Percentiles rank a stretch among this genome's conserved stretches.
phyloP scores from a whole-genome alignment of 75 land plant genomes.

The Pseudotsuga menziesii region DNA sequence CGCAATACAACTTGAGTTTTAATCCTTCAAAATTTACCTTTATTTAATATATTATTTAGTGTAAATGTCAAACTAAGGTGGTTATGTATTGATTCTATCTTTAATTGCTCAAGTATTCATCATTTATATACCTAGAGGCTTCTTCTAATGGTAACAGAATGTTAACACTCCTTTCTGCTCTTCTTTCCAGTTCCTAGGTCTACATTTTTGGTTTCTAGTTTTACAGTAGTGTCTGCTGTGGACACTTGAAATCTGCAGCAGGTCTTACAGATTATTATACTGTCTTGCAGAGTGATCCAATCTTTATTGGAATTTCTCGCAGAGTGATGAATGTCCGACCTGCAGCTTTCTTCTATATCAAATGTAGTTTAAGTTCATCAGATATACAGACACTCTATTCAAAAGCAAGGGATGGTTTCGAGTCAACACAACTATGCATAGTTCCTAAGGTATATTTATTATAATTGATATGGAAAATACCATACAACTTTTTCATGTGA shows the following conservation, averaged over 20 bases:
- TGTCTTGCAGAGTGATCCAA: slow-evolving; percentile 54
- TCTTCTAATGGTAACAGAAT: not conserved
- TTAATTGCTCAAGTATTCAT: not conserved
- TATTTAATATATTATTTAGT: not conserved
- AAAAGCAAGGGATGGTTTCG: slow-evolving; percentile 78
- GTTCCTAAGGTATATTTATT: slow-evolving; percentile 49
- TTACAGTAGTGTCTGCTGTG: not conserved
- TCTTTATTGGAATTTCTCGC: slow-evolving; percentile 84
- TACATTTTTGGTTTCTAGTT: not conserved
- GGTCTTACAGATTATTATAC: not conserved
- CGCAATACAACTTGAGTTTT: not conserved
- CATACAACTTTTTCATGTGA: not conserved
- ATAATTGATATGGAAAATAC: not conserved
- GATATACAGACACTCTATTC: slow-evolving; percentile 57
- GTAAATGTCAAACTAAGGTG: not conserved
- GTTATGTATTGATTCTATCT: not conserved
- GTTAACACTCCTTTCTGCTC: not conserved
- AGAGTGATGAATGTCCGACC: slow-evolving; percentile 85
- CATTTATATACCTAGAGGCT: not conserved
- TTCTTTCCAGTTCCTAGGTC: not conserved
- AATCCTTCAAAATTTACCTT: not conserved
- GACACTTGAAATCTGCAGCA: not conserved
- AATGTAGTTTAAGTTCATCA: slow-evolving; percentile 59
- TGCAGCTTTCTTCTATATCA: slow-evolving; percentile 86
- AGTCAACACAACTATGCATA: slow-evolving; percentile 71